Percentiles rank a stretch among this genome's conserved stretches.
phyloP scores from a whole-genome alignment of 169 alveolate genomes.

The Amoebophrya sp. region DNA sequence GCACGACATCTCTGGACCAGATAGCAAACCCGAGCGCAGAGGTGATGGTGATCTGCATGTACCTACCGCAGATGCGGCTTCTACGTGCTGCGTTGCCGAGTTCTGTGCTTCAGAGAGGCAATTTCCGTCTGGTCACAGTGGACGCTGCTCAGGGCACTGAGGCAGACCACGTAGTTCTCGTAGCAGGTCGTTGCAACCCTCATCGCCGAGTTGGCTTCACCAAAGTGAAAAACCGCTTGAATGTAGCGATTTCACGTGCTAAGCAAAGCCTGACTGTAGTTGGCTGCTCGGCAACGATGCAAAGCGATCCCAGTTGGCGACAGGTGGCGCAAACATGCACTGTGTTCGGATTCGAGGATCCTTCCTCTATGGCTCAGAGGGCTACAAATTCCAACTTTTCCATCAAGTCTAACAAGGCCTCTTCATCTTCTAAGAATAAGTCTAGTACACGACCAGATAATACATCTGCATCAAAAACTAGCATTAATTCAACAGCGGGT shows the following conservation, averaged over 20 bases:
- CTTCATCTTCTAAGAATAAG: too few species aligned
- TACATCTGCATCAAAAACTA: neutral
- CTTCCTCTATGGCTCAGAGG: neutral
- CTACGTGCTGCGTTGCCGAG: neutral
- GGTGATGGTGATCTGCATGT: neutral
- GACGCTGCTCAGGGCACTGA: constrained; percentile 43
- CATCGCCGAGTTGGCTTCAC: constrained; percentile 30
- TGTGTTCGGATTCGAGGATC: neutral
- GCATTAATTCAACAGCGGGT: neutral
- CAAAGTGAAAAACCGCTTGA: constrained; percentile 32
- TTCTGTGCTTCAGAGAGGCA: neutral
- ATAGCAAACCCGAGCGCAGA: neutral
- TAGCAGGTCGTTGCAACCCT: constrained; percentile 30
- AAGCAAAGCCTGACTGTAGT: constrained; percentile 31
- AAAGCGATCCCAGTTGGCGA: neutral
- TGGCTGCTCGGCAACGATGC: neutral
- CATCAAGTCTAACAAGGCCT: too few species aligned
- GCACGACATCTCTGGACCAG: neutral
- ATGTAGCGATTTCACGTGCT: constrained; percentile 38
- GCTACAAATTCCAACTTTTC: neutral
- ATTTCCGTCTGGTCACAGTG: constrained; percentile 33
- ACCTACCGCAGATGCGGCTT: neutral
- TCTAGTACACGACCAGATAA: neutral
- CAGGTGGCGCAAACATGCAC: neutral
- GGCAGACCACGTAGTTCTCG: constrained; percentile 33